Percentiles rank a stretch among this genome's conserved stretches.
phyloP scores from a whole-genome alignment of 768 basidiomycete species.

The Collybiopsis confluens region DNA sequence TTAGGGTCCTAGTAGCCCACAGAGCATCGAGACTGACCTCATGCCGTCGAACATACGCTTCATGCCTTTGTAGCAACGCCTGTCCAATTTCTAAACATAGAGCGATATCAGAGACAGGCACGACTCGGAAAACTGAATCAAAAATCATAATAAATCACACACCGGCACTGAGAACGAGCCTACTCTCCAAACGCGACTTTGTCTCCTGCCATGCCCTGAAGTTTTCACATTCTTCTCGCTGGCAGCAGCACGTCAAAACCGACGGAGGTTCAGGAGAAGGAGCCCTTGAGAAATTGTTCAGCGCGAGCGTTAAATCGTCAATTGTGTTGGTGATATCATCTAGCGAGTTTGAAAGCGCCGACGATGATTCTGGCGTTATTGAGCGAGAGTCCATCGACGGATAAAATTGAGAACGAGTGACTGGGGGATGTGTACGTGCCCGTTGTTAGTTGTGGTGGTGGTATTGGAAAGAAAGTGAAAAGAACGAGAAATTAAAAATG shows the following conservation, averaged over 20 bases:
- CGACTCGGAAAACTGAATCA: background rate
- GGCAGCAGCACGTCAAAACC: constrained; percentile 60
- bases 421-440: background rate
- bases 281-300: constrained; percentile 67
- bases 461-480: background rate
- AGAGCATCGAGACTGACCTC: constrained; percentile 41
- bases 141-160: constrained; percentile 24
- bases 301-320: constrained; percentile 73
- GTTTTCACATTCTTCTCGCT: constrained; percentile 60
- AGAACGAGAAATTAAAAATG: background rate
- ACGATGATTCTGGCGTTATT: constrained; percentile 45
- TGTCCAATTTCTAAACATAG: constrained; percentile 78
- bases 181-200: constrained; percentile 69
- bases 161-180: constrained; percentile 86
- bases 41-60: constrained; percentile 74
- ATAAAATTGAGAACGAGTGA: background rate
- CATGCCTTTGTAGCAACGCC: constrained; percentile 80
- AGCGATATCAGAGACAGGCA: too few relatives aligned
- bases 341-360: constrained; percentile 46
- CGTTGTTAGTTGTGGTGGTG: too few relatives aligned
- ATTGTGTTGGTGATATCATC: constrained; percentile 58
- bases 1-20: background rate
- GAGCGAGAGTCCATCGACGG: constrained; percentile 26
- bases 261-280: constrained; percentile 67
- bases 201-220: constrained; percentile 57